Conservation (phyloP, 169 alveolate species). For the Plasmodium falciparum region DNA sequence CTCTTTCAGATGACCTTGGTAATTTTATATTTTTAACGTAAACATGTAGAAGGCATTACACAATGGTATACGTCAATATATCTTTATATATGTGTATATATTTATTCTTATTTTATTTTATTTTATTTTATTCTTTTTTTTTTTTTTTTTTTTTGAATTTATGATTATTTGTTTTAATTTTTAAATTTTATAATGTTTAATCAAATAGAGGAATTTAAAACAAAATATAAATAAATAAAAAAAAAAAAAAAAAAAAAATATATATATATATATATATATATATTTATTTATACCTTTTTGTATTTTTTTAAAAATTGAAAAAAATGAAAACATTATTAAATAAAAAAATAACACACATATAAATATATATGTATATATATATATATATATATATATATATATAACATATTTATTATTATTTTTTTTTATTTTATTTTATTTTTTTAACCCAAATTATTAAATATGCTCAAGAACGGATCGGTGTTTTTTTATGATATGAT, state of each 20-base stretch:
- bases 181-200: not conserved
- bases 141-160: constrained; percentile 24
- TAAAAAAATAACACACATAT: not conserved
- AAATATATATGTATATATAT: not conserved
- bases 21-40: constrained; percentile 62
- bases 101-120: constrained; percentile 19
- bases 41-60: not conserved
- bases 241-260: not conserved
- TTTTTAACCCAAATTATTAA: not conserved
- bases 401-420: not conserved
- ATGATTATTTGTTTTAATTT: constrained; percentile 26
- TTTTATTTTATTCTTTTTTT: constrained; percentile 31
- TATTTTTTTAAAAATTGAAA: not conserved
- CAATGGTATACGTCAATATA: not conserved
- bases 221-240: constrained; percentile 12
- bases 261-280: not conserved
- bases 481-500: constrained; percentile 56
- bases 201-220: constrained; percentile 13
- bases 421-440: no score
- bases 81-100: not conserved
- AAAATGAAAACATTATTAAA: not conserved
- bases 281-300: not conserved
- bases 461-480: constrained; percentile 27
- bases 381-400: not conserved
- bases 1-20: constrained; percentile 68